Conservation (phyloP, 1,284 basidiomycete species). For the Leccinum pallidistipes region DNA sequence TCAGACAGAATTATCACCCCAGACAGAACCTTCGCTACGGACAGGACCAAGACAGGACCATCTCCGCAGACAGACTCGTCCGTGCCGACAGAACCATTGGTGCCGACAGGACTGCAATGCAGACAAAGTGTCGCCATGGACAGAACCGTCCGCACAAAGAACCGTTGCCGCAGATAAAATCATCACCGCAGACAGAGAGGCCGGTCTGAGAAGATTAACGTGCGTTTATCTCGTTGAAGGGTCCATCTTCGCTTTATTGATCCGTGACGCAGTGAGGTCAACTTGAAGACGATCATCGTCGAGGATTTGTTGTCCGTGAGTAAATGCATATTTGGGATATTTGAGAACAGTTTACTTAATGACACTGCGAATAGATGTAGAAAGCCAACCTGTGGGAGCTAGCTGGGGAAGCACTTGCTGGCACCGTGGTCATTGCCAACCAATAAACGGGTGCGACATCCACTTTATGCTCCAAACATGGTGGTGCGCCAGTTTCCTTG, state of each 20-base stretch:
- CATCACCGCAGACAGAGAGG: background rate
- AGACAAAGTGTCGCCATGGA: background rate
- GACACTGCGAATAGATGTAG: background rate
- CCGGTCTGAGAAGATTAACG: background rate
- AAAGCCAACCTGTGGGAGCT: background rate
- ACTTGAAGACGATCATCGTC: background rate
- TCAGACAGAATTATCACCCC: no score
- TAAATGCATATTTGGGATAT: background rate
- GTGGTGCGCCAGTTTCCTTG: no score
- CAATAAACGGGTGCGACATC: background rate
- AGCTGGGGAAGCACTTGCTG: background rate
- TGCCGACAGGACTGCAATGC: no score
- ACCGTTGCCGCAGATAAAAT: background rate
- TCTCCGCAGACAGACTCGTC: background rate
- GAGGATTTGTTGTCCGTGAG: background rate
- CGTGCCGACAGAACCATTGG: background rate
- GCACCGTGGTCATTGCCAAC: background rate
- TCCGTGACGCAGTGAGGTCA: background rate
- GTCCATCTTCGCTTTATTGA: background rate
- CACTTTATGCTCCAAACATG: no score
- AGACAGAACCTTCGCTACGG: no score
- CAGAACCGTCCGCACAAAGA: background rate
- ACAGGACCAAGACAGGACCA: background rate
- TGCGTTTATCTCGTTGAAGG: background rate
- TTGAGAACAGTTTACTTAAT: background rate